Conservation (phyloP, 169 alveolate genomes). For the Amoebophrya sp. region DNA sequence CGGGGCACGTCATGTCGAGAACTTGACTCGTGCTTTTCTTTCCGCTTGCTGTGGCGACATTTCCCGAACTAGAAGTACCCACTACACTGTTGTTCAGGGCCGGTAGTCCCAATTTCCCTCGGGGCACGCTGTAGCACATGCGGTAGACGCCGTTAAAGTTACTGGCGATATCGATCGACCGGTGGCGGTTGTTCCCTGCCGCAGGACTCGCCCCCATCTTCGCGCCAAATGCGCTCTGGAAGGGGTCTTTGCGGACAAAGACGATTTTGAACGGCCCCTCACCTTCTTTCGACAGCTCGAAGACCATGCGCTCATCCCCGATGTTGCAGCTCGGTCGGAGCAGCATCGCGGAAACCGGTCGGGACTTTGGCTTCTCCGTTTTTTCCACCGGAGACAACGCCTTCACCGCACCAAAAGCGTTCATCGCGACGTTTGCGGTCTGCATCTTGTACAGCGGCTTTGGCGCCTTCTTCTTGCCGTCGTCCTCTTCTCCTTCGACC, state of each 20-base stretch:
- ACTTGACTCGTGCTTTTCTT: background rate
- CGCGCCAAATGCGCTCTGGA: background rate
- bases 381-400: too few relatives aligned
- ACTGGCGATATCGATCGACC: background rate
- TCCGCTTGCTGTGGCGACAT: background rate
- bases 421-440: too few relatives aligned
- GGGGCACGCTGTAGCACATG: background rate
- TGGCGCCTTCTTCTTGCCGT: too few relatives aligned
- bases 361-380: too few relatives aligned
- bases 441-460: too few relatives aligned
- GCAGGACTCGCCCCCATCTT: background rate
- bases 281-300: background rate
- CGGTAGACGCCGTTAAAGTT: background rate
- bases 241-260: background rate
- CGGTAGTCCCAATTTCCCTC: background rate
- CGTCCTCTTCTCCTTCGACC: too few relatives aligned
- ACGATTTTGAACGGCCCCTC: background rate
- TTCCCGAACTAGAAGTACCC: background rate
- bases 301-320: background rate
- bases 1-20: background rate
- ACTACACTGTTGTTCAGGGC: too few relatives aligned
- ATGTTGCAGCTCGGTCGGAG: background rate
- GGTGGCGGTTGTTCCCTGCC: background rate
- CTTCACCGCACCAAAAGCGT: too few relatives aligned
- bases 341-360: background rate